Evolutionary conservation across 208 protist genomes (phyloP).

Genomic region (Crithidia brevicula): DNA sequence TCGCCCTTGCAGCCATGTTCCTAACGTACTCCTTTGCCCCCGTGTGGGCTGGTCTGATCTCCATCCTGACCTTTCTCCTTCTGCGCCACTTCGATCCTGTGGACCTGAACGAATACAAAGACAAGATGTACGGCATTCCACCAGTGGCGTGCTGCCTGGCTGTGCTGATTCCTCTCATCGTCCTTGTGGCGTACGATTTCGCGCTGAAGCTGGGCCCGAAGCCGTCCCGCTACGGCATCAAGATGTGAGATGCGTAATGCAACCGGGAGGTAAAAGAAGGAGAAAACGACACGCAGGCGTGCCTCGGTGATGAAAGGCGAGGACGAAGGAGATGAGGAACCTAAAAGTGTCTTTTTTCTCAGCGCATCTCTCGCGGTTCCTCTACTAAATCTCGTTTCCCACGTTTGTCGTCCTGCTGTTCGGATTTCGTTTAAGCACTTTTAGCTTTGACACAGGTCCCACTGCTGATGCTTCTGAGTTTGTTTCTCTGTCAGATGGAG

Average conservation of each 20-base stretch:
- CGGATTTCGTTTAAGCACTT: no score
- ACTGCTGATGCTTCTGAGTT: no score
- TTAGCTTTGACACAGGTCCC: no score
- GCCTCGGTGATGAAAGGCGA: no score
- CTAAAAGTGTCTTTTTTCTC: no score
- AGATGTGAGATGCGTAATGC: conserved; percentile 30
- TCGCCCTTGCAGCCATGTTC: conserved; percentile 69
- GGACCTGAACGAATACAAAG: conserved; percentile 56
- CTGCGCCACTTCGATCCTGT: conserved; percentile 66
- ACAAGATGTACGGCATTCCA: conserved; percentile 65
- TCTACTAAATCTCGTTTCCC: no score
- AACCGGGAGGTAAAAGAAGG: neutral
- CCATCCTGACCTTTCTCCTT: conserved; percentile 56
- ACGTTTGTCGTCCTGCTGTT: no score
- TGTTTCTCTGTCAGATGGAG: no score
- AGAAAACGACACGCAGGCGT: neutral
- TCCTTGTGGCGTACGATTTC: conserved; percentile 64
- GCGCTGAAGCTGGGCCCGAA: conserved; percentile 61
- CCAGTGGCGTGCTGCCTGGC: conserved; percentile 48
- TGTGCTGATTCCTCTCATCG: conserved; percentile 51
- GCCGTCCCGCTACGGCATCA: conserved; percentile 54
- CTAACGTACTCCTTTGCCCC: conserved; percentile 66
- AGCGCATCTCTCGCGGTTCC: no score
- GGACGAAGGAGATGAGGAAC: no score
- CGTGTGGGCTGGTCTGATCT: conserved; percentile 59